A percentile compares a stretch with the other conserved stretches of the same genome.
Conservation (phyloP, 352 stramenopile genomes). For the Aphanomyces stellatus region DNA sequence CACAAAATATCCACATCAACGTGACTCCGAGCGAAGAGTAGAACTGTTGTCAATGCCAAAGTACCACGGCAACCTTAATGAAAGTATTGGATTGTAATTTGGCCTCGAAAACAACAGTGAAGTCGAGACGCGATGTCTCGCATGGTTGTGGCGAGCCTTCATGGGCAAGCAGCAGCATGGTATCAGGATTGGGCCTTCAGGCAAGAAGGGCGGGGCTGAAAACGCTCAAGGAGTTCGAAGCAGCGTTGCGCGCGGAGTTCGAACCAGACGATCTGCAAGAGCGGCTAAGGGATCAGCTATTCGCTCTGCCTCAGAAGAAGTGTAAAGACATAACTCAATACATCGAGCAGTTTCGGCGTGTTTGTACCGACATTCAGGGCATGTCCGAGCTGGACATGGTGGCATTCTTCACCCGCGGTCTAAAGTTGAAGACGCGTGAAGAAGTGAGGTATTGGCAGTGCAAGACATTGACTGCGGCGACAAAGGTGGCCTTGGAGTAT, state of each 20-base stretch:
- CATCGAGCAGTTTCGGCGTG: slow-evolving; percentile 17
- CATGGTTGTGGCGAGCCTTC: background rate
- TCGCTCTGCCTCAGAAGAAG: slow-evolving; percentile 13
- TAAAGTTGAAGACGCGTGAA: slow-evolving; percentile 16
- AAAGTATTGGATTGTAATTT: no score
- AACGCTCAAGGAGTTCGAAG: background rate
- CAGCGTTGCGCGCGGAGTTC: slow-evolving; percentile 11
- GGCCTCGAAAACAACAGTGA: background rate
- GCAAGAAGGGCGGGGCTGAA: background rate
- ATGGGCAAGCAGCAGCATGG: background rate
- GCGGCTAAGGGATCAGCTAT: slow-evolving; percentile 19
- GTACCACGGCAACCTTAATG: no score
- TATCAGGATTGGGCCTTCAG: background rate
- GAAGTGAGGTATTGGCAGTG: slow-evolving; percentile 25
- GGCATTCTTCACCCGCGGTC: slow-evolving; percentile 21
- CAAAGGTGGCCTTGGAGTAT: slow-evolving; percentile 22
- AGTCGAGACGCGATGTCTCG: background rate
- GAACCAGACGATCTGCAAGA: slow-evolving; percentile 23
- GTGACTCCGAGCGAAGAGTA: no score
- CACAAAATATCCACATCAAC: no score
- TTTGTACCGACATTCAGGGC: slow-evolving; percentile 20
- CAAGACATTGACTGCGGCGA: slow-evolving; percentile 19
- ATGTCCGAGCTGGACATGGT: slow-evolving; percentile 27
- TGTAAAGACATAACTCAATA: slow-evolving; percentile 22
- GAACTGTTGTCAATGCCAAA: no score